A percentile compares a stretch with the other conserved stretches of the same genome.
phyloP scores from a whole-genome alignment of 2,329 filamentous ascomycete species.

The Epichloe sylvatica region DNA sequence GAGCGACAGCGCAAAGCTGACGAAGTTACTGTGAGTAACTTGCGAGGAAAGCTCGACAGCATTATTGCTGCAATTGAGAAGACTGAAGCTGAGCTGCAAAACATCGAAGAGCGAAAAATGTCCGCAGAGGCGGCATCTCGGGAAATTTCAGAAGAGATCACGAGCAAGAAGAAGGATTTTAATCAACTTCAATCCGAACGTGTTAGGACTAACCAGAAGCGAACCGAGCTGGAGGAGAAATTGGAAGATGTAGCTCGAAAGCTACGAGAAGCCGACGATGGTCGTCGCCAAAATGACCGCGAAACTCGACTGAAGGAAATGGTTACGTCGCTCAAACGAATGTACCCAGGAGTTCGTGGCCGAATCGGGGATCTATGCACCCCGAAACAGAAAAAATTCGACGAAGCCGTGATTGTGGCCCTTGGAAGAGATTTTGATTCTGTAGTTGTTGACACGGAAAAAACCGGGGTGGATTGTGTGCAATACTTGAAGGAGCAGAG shows the following conservation, averaged over 20 bases:
- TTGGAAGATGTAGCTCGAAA: conserved; percentile 68
- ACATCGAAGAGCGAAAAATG: conserved; percentile 54
- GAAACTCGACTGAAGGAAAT: conserved; percentile 70
- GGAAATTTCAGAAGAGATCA: conserved; percentile 62
- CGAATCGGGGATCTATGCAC: conserved; percentile 84
- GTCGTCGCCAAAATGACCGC: conserved; percentile 70
- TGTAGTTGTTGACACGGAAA: conserved; percentile 88
- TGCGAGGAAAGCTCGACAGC: conserved; percentile 76
- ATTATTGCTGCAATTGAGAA: conserved; percentile 61
- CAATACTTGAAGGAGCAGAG: conserved; percentile 86
- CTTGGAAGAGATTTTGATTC: conserved; percentile 89
- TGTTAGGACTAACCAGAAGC: conserved; percentile 63
- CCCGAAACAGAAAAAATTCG: conserved; percentile 93
- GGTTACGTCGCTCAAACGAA: conserved; percentile 72
- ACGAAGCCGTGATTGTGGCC: conserved; percentile 83
- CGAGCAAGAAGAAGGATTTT: conserved; percentile 78
- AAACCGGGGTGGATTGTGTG: conserved; percentile 86
- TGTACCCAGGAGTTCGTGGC: conserved; percentile 84
- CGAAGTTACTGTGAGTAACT: conserved; percentile 74
- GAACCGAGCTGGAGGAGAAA: conserved; percentile 85
- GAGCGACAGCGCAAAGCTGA: conserved; percentile 81
- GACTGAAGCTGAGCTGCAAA: conserved; percentile 55
- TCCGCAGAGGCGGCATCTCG: conserved; percentile 49
- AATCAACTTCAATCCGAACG: conserved; percentile 76
- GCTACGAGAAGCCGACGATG: conserved; percentile 73